Conservation (phyloP, 495 filamentous ascomycete species). For the Thermochaetoides thermophila region DNA sequence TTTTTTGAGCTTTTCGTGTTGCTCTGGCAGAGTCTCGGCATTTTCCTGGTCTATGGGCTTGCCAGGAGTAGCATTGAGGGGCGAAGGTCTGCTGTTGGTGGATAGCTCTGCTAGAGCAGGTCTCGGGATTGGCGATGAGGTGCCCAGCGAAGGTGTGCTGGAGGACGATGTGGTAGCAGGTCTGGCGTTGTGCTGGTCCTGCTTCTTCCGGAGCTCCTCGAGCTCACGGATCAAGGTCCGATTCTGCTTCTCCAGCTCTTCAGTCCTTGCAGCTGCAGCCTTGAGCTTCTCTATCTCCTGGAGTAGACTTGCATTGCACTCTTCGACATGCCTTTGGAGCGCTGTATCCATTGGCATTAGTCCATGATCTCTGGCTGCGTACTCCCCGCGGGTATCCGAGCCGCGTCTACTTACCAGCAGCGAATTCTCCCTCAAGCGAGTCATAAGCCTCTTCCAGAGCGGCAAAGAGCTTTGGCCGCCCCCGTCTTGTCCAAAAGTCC, state of each 20-base stretch:
- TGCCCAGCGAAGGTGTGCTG: background rate
- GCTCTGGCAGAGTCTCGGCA: too few relatives aligned
- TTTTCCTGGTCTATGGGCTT: too few relatives aligned
- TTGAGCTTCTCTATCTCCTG: slow-evolving; percentile 19
- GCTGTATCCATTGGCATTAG: slow-evolving; percentile 9
- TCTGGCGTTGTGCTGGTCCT: too few relatives aligned
- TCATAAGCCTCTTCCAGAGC: slow-evolving; percentile 27
- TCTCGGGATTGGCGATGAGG: background rate
- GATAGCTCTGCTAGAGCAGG: slow-evolving; percentile 10
- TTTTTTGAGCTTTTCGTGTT: slow-evolving; percentile 16
- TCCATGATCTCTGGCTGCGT: too few relatives aligned
- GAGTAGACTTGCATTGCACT: slow-evolving; percentile 5
- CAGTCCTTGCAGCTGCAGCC: slow-evolving; percentile 11
- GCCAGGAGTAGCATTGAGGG: background rate
- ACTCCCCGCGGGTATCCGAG: background rate
- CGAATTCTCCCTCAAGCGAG: slow-evolving; percentile 20
- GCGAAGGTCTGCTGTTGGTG: slow-evolving; percentile 6
- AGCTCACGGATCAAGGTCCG: slow-evolving; percentile 19
- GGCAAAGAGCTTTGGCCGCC: slow-evolving; percentile 24
- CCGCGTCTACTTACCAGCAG: slow-evolving; percentile 23
- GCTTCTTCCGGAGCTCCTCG: slow-evolving; percentile 12
- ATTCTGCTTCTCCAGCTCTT: slow-evolving; percentile 23
- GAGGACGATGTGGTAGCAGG: background rate
- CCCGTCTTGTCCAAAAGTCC: slow-evolving; percentile 26
- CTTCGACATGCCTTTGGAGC: slow-evolving; percentile 7